phyloP scores from a whole-genome alignment of 345 rosid genomes.

The Schrenkiella parvula region DNA sequence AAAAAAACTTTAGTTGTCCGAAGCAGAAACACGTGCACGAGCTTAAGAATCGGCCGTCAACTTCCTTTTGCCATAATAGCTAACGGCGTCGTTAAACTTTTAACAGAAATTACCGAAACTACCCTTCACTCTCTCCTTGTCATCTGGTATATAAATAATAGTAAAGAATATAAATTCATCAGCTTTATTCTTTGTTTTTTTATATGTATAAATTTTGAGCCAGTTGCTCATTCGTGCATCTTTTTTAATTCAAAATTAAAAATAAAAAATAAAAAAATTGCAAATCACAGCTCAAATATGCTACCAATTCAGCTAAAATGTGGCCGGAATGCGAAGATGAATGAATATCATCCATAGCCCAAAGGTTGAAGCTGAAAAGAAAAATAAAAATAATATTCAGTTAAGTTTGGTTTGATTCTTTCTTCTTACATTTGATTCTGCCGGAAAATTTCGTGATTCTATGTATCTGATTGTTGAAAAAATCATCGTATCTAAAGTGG shows the following conservation, averaged over 20 bases:
- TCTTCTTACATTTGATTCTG: neutral
- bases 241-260: neutral
- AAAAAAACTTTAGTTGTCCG: slow-evolving; percentile 16
- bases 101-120: neutral
- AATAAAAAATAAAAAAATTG: neutral
- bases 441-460: neutral
- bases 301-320: slow-evolving; percentile 25
- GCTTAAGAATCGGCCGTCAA: slow-evolving; percentile 22
- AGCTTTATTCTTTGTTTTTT: slow-evolving; percentile 23
- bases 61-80: neutral
- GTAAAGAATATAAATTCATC: slow-evolving; percentile 16
- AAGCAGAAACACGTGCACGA: slow-evolving; percentile 28
- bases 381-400: neutral
- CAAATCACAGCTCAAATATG: slow-evolving; percentile 14
- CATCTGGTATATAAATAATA: slow-evolving; percentile 1
- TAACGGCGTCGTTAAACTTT: slow-evolving; percentile 11
- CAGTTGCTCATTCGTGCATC: slow-evolving; percentile 33
- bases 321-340: neutral
- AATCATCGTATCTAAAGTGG: slow-evolving; percentile 18
- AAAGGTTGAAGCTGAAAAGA: neutral
- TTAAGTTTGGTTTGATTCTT: slow-evolving; percentile 3
- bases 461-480: slow-evolving; percentile 6
- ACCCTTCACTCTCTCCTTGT: slow-evolving; percentile 18
- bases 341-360: slow-evolving; percentile 16
- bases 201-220: neutral